These are phyloP conservation scores for Myxozyma geophila DNA, from an alignment of 805 yeast species.

Conservation along the genomic window DNA sequence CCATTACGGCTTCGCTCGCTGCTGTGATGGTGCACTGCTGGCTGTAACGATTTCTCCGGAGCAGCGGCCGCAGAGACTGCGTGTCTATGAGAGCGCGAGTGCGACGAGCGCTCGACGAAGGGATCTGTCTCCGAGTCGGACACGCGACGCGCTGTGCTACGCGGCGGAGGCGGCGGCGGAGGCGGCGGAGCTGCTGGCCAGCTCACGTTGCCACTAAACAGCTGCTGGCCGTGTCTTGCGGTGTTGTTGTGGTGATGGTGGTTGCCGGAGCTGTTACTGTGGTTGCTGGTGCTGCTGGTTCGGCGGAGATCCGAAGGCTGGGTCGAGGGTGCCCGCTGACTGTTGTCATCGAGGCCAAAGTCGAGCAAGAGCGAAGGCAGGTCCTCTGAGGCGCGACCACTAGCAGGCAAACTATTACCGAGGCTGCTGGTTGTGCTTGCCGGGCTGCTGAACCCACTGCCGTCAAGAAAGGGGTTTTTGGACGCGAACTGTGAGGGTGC, in stretches of 20 bases:
- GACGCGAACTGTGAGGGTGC: conserved; percentile 25
- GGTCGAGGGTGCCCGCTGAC: background rate
- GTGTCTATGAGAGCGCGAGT: conserved; percentile 12
- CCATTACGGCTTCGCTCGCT: background rate
- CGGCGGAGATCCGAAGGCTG: background rate
- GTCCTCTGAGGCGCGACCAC: conserved; percentile 5
- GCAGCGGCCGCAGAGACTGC: conserved; percentile 15
- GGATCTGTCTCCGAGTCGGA: conserved; percentile 6
- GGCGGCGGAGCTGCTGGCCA: conserved; percentile 4
- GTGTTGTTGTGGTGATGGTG: background rate
- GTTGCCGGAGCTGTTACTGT: background rate
- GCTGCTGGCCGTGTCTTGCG: background rate
- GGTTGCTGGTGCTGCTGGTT: background rate
- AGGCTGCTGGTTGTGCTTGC: background rate
- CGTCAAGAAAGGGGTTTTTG: conserved; percentile 31
- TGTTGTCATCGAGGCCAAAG: conserved; percentile 15
- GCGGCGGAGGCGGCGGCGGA: conserved; percentile 22
- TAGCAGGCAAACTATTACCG: background rate
- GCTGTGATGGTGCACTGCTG: conserved; percentile 8
- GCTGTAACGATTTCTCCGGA: background rate
- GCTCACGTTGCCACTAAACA: background rate
- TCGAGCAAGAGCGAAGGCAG: conserved; percentile 25
- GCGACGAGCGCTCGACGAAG: background rate
- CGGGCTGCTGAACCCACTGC: background rate
- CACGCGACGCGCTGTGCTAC: conserved; percentile 9